Conservation (phyloP, 306 rosid genomes). For the Crataegus laevigata region DNA sequence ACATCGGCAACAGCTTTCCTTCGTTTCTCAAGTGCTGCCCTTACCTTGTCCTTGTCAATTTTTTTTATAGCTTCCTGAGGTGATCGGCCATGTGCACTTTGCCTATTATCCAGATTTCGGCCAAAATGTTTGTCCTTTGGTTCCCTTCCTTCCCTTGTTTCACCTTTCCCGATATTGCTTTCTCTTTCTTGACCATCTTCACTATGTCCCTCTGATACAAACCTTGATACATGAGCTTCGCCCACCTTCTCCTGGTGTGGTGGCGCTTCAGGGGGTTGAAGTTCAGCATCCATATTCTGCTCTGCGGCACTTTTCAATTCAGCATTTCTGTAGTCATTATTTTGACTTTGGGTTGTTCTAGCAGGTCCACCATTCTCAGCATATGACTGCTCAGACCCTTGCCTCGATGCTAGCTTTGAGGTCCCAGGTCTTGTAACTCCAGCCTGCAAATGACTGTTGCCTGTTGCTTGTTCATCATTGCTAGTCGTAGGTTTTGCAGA, state of each 20-base stretch:
- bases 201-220: constrained; percentile 30
- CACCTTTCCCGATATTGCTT: constrained; percentile 38
- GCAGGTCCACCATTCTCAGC: constrained; percentile 39
- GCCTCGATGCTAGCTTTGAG: constrained; percentile 50
- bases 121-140: constrained; percentile 49
- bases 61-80: constrained; percentile 80
- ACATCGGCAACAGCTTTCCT: constrained; percentile 65
- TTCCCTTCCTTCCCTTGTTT: constrained; percentile 48
- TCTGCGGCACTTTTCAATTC: constrained; percentile 40
- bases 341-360: constrained; percentile 40
- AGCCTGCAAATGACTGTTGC: constrained; percentile 48
- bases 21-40: constrained; percentile 91
- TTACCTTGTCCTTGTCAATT: constrained; percentile 77
- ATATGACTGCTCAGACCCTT: constrained; percentile 38
- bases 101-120: constrained; percentile 51
- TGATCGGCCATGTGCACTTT: constrained; percentile 41
- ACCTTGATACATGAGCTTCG: constrained; percentile 37
- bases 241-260: constrained; percentile 37
- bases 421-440: constrained; percentile 54
- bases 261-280: constrained; percentile 31
- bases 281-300: constrained; percentile 51
- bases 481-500: constrained; percentile 37
- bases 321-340: constrained; percentile 48
- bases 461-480: constrained; percentile 53
- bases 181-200: constrained; percentile 60